phyloP scores from a whole-genome alignment of 164 flowering plant genomes.

The Malania oleifera region DNA sequence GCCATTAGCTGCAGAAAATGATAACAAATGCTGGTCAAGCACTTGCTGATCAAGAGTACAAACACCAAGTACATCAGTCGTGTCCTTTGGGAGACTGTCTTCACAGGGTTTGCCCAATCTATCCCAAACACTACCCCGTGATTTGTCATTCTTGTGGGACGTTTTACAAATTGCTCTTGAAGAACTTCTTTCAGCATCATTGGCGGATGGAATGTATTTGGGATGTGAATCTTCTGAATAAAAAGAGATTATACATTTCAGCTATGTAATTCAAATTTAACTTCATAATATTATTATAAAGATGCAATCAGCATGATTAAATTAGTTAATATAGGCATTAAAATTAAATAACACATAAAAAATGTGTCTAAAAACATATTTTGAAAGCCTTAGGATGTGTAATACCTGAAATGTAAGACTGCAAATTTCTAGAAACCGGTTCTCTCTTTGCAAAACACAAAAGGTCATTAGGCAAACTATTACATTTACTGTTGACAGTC shows the following conservation, averaged over 20 bases:
- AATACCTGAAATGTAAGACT: constrained; percentile 17
- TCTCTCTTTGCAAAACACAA: constrained; percentile 14
- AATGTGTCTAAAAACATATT: background rate
- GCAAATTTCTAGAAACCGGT: constrained; percentile 9
- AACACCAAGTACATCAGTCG: background rate
- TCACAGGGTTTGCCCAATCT: constrained; percentile 36
- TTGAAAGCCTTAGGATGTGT: background rate
- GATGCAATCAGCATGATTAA: no score
- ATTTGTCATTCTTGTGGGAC: constrained; percentile 10
- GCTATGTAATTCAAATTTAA: background rate
- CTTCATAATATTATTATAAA: no score
- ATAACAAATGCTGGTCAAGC: background rate
- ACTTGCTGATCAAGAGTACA: background rate
- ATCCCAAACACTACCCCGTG: constrained; percentile 43
- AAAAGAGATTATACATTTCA: background rate
- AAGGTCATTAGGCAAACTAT: constrained; percentile 9
- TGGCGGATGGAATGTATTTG: background rate
- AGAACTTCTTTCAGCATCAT: constrained; percentile 10
- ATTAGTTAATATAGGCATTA: background rate
- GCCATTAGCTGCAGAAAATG: background rate
- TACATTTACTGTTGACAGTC: constrained; percentile 13
- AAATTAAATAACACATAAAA: background rate
- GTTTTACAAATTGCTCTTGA: constrained; percentile 8
- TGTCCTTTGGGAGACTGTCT: background rate
- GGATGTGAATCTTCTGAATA: constrained; percentile 7